Base-by-base conservation (phyloP, 441 rosid species). In the Populus hybrid region DNA sequence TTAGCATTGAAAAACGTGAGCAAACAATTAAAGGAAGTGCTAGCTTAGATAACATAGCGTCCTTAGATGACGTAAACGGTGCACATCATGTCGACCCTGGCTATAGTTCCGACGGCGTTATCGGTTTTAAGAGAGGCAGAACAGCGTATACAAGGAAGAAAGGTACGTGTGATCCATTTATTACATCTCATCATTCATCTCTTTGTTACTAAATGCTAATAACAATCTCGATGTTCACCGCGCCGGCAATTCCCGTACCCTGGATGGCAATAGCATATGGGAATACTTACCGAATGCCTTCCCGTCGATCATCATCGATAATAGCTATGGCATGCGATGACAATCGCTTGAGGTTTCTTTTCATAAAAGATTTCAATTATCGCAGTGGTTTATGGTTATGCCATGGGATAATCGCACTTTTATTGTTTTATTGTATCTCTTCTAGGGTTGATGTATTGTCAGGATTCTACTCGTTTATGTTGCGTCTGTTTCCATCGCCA, bases 71-170 rank as follows among this genome's bases (percentile, higher is more conserved):
- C 34, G 74, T 68, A 14, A 67, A 57, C 35, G 38, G 10, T 26
- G 36, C 12, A 9, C 42, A 38, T 63, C 70, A 74, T 16, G 79
- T 34, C 2, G 80, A 30, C 35, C 84, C 63, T 7, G 88, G 86
- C 16, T 88, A 87, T 79, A 77, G 77, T 3, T 93, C 97, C 8
- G 93, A 89, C 57, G 93, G 91, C 9, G 86, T 72, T 75, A 75
- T 84, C 70, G 78, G 77, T 81, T 81, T 80, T 8, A 82, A 46
- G 34, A 81, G 72, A 72, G 76, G 68, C 67, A 87, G 71, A 46
- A 75, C 83, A 0, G 66, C 74, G 16, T 78, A 53, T n/a, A 83
- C 80, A 10, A 87, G 81, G 73, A 87, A 71, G 71, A 90, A 76
- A 74, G 97, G 95, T 92, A 73, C 16, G 2, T 20, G 21, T 10